Evolutionary conservation across 768 basidiomycete species (phyloP).

Genomic region (Scleroderma citrinum): DNA sequence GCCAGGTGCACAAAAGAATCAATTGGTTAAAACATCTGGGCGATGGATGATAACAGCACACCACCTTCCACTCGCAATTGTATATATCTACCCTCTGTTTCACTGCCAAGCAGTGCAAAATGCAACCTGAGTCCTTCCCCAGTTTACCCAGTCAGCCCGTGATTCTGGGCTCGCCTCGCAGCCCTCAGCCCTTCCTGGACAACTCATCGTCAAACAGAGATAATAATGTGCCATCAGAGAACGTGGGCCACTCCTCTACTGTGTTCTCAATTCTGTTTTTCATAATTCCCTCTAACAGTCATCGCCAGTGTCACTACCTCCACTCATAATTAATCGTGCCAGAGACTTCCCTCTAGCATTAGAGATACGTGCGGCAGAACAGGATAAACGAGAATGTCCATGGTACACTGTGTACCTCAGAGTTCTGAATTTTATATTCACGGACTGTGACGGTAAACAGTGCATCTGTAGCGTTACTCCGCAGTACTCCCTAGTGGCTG

Average conservation of each 20-base stretch:
- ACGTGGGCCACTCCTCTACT: background rate
- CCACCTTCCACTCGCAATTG: too few species aligned
- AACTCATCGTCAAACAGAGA: too few species aligned
- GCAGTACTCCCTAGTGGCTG: background rate
- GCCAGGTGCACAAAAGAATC: too few species aligned
- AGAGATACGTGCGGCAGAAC: background rate
- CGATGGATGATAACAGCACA: too few species aligned
- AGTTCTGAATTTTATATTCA: background rate
- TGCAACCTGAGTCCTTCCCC: too few species aligned
- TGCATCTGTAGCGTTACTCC: background rate
- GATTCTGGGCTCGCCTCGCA: too few species aligned
- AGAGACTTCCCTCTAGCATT: background rate
- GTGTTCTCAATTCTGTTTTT: background rate
- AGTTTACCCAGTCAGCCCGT: too few species aligned
- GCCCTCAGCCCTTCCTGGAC: too few species aligned
- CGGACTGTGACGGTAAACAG: background rate
- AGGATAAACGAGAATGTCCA: background rate
- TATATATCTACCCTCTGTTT: too few species aligned
- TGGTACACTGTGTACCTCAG: constrained; percentile 3
- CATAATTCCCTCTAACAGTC: background rate
- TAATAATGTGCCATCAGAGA: background rate
- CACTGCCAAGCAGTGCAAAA: too few species aligned
- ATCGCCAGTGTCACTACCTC: background rate
- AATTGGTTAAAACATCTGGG: too few species aligned
- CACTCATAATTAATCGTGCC: background rate